A percentile compares a stretch with the other conserved stretches of the same genome.
Evolutionary conservation across 1,139 yeast species (phyloP).

Genomic region (Debaryomyces singareniensis): DNA sequence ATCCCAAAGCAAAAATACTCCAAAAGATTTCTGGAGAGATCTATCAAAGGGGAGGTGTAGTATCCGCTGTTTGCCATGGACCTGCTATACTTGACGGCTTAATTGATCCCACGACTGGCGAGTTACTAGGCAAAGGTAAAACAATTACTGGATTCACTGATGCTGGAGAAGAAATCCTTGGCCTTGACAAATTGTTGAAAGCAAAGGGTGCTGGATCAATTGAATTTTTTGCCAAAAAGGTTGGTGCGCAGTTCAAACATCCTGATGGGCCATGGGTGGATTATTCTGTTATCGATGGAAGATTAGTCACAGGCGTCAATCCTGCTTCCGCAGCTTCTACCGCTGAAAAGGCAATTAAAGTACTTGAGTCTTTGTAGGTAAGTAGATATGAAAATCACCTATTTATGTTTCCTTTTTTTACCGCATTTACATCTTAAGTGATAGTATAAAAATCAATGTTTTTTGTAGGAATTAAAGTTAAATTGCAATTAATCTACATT

Average conservation of each 20-base stretch:
- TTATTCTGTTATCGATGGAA: conserved; percentile 46
- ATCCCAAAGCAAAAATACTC: conserved; percentile 44
- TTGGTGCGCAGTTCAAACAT: conserved; percentile 38
- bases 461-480: too few relatives aligned
- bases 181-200: conserved; percentile 28
- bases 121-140: conserved; percentile 44
- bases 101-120: conserved; percentile 34
- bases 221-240: conserved; percentile 24
- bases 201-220: conserved; percentile 27
- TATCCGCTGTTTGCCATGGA: conserved; percentile 65
- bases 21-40: conserved; percentile 40
- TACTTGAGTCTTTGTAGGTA: too few relatives aligned
- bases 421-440: too few relatives aligned
- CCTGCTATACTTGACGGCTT: conserved; percentile 48
- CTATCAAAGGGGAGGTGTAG: conserved; percentile 46
- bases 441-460: too few relatives aligned
- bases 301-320: conserved; percentile 55
- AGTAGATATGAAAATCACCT: too few relatives aligned
- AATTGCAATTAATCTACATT: too few relatives aligned
- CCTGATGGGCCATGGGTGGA: conserved; percentile 51
- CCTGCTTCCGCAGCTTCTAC: conserved; percentile 54
- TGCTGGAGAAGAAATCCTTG: conserved; percentile 41
- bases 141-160: conserved; percentile 57
- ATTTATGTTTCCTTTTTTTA: too few relatives aligned
- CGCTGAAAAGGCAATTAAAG: conserved; percentile 26